These are phyloP conservation scores for Colletotrichum musae DNA, from an alignment of 2,329 filamentous ascomycete species.

Conservation along the genomic window DNA sequence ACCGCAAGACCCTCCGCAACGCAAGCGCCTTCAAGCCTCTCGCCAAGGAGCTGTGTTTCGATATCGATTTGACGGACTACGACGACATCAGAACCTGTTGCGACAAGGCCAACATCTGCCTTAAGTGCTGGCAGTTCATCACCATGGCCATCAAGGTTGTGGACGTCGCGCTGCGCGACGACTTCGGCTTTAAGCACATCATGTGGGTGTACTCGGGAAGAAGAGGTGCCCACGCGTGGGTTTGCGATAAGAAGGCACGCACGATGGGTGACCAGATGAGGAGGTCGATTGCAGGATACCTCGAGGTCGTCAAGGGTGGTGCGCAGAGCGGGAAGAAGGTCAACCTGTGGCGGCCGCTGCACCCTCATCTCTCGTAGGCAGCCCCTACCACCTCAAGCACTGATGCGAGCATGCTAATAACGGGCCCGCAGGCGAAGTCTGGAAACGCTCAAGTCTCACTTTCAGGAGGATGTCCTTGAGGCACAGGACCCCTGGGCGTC, in stretches of 20 bases:
- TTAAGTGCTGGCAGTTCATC: constrained; percentile 96
- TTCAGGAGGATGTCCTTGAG: constrained; percentile 84
- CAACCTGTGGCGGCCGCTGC: constrained; percentile 86
- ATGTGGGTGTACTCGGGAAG: constrained; percentile 99
- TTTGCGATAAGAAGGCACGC: constrained; percentile 91
- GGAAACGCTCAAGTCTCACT: constrained; percentile 86
- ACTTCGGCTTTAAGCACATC: constrained; percentile 97
- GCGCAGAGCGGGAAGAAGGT: constrained; percentile 89
- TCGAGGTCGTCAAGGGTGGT: constrained; percentile 91
- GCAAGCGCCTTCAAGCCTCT: constrained; percentile 87
- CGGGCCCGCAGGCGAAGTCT: constrained; percentile 77
- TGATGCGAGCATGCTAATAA: constrained; percentile 38
- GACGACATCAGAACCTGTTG: constrained; percentile 97
- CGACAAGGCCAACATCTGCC: constrained; percentile 91
- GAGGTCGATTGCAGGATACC: constrained; percentile 87
- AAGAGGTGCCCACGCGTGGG: constrained; percentile 97
- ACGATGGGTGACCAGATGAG: constrained; percentile 88
- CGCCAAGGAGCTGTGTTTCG: constrained; percentile 95
- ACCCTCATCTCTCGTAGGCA: constrained; percentile 85
- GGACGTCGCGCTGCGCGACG: constrained; percentile 87
- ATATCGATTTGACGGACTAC: constrained; percentile 99
- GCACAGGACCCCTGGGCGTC: constrained; percentile 89
- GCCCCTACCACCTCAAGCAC: not conserved
- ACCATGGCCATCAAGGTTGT: constrained; percentile 98
- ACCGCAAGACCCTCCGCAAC: constrained; percentile 89